These are phyloP conservation scores for Atkinsonella hypoxylon DNA, from an alignment of 2,329 filamentous ascomycete species.

Conservation along the genomic window DNA sequence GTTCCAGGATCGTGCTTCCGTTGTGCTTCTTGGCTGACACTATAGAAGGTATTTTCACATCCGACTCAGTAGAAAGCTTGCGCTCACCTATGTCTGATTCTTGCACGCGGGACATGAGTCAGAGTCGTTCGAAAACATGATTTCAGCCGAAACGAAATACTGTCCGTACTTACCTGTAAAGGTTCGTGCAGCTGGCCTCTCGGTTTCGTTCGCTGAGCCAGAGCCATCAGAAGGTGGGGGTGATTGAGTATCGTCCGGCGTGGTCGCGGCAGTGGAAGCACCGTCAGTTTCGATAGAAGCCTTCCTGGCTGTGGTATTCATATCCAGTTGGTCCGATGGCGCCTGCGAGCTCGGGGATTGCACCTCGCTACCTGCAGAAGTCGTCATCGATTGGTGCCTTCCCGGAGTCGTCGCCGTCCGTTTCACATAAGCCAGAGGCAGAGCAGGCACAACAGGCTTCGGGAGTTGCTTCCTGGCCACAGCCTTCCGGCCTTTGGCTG, in stretches of 20 bases:
- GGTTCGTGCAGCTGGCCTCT: neutral
- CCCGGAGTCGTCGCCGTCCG: conserved; percentile 23
- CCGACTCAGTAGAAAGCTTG: neutral
- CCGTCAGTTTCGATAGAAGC: neutral
- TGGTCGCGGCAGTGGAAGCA: neutral
- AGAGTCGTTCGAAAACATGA: no score
- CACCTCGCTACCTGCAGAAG: conserved; percentile 6
- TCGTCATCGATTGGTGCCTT: conserved; percentile 6
- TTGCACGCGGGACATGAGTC: no score
- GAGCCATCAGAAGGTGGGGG: neutral
- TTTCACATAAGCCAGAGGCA: conserved; percentile 27
- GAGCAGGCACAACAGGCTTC: conserved; percentile 25
- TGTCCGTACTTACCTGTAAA: conserved; percentile 1
- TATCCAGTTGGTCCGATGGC: neutral
- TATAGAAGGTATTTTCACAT: neutral
- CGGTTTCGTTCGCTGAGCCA: neutral
- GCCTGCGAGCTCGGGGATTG: neutral
- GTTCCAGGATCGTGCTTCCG: neutral
- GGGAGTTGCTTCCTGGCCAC: conserved; percentile 17
- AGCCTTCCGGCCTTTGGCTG: conserved; percentile 20
- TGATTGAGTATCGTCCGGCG: conserved; percentile 1
- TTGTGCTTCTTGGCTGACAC: neutral
- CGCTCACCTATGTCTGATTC: neutral
- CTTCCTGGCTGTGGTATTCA: neutral
- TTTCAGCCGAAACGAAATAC: neutral